Base-by-base conservation (phyloP, 306 rosid genomes). In the Lotus japonicus region DNA sequence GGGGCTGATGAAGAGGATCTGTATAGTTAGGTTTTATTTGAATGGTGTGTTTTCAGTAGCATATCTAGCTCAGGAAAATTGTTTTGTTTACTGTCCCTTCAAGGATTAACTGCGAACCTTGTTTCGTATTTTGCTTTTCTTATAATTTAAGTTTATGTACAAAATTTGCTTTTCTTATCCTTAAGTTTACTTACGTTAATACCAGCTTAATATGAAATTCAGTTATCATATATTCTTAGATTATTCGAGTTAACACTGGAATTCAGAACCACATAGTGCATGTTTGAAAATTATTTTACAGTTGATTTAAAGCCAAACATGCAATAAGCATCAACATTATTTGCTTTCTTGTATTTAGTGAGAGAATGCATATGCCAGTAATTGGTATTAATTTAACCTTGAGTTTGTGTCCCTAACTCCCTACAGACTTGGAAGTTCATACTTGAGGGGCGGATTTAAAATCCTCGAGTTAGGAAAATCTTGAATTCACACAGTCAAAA, bases 1-100 rank as follows among this genome's bases (percentile, higher is more conserved):
- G 84, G 35, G 9, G 87, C 80, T 2, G 87, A 80, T 49, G 88
- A 84, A 21, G 80, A 81, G 39, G 81, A 81, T 48, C 63, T 81
- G 49, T 76, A 67, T 77, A 49, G 70, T 64, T 81, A 77, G 74
- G 58, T 69, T 69, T 54, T 39, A 4, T 52, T 14, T 10, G 7
- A 2, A 65, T 11, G 4, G 33, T 62, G 58, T 55, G 26, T 12
- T 68, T 44, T 15, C 15, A 19, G 53, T 58, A 8, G 10, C 42
- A 31, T 26, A 26, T 26, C 31, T 26, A 21, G 3, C 26, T 21
- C 26, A 21, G 26, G 26, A 21, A 3, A 21, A 21, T 21, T 21
- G 26, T 21, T 21, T 3, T n/a, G n/a, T n/a, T n/a, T n/a, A 3
- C 3, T 21, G 23, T 21, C 31, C 31, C 31, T 3, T 3, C 23